phyloP scores from a whole-genome alignment of 352 stramenopile genomes.

The Phytopythium ostracodes region DNA sequence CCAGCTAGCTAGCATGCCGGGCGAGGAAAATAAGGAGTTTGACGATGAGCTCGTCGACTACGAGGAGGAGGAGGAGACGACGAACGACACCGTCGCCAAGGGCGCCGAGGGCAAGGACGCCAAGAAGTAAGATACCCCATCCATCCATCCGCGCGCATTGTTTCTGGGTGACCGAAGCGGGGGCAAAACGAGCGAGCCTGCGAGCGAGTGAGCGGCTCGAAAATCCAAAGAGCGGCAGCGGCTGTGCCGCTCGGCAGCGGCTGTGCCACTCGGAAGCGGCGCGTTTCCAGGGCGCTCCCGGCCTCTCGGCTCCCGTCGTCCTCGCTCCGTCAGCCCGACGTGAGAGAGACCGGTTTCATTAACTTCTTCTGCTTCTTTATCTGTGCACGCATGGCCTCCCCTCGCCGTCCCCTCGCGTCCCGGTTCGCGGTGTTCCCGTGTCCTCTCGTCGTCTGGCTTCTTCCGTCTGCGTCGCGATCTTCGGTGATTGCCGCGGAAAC shows the following conservation, averaged over 20 bases:
- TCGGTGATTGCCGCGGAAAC: slow-evolving; percentile 2
- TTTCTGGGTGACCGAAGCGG: neutral
- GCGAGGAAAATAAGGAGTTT: slow-evolving; percentile 87
- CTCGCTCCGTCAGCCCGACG: slow-evolving; percentile 6
- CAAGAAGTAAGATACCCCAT: slow-evolving; percentile 83
- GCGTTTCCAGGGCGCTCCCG: neutral
- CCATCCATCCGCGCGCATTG: slow-evolving; percentile 9
- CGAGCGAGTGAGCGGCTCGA: slow-evolving; percentile 9
- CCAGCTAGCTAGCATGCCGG: slow-evolving; percentile 44
- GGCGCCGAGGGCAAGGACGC: slow-evolving; percentile 78
- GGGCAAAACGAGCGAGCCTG: slow-evolving; percentile 5
- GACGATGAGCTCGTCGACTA: slow-evolving; percentile 89
- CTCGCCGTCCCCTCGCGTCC: slow-evolving; percentile 1
- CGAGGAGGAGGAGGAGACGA: slow-evolving; percentile 86
- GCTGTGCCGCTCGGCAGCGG: neutral
- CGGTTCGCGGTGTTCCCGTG: neutral
- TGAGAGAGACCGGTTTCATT: slow-evolving; percentile 49
- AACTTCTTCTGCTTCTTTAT: slow-evolving; percentile 82
- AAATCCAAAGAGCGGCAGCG: slow-evolving; percentile 1
- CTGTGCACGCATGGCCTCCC: slow-evolving; percentile 36
- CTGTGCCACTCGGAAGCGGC: too few relatives aligned
- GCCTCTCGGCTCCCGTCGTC: slow-evolving; percentile 2
- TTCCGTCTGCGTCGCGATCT: slow-evolving; percentile 6
- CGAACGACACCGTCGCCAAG: slow-evolving; percentile 67
- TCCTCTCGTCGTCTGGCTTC: neutral